Conservation (phyloP, 2,329 filamentous ascomycete species). For the Xylariaceae sp. region DNA sequence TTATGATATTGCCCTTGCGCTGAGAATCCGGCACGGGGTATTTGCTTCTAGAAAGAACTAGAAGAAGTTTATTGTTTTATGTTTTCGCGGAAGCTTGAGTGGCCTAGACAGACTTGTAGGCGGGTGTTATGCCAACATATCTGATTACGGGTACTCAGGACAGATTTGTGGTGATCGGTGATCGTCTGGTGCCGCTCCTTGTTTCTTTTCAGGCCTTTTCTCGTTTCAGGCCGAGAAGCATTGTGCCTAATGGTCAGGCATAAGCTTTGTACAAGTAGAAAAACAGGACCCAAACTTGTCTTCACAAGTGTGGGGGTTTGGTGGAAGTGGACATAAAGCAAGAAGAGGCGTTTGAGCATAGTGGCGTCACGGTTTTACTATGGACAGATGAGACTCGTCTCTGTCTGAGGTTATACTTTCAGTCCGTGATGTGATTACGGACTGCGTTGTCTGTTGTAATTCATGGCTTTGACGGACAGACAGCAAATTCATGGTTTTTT, state of each 20-base stretch:
- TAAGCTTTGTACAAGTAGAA: constrained; percentile 17
- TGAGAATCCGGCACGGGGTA: not conserved
- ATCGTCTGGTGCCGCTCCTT: not conserved
- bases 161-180: not conserved
- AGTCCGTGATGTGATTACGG: not conserved
- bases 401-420: not conserved
- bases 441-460: constrained; percentile 2
- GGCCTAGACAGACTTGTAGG: not conserved
- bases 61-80: not conserved
- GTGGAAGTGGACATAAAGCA: too few species aligned
- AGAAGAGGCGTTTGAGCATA: constrained; percentile 1
- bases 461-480: not conserved
- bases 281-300: constrained; percentile 2
- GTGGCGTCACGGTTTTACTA: constrained; percentile 3
- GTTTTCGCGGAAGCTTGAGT: not conserved
- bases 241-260: not conserved
- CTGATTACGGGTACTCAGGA: not conserved
- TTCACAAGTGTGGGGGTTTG: not conserved
- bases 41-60: not conserved
- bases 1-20: not conserved
- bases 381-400: not conserved
- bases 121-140: not conserved
- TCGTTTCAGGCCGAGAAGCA: not conserved
- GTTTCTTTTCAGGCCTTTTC: not conserved
- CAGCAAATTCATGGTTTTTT: not conserved